Evolutionary conservation across 352 stramenopile genomes (phyloP), one percentile per base, ranked within the genome.

Genomic region (Phytophthora pini): DNA sequence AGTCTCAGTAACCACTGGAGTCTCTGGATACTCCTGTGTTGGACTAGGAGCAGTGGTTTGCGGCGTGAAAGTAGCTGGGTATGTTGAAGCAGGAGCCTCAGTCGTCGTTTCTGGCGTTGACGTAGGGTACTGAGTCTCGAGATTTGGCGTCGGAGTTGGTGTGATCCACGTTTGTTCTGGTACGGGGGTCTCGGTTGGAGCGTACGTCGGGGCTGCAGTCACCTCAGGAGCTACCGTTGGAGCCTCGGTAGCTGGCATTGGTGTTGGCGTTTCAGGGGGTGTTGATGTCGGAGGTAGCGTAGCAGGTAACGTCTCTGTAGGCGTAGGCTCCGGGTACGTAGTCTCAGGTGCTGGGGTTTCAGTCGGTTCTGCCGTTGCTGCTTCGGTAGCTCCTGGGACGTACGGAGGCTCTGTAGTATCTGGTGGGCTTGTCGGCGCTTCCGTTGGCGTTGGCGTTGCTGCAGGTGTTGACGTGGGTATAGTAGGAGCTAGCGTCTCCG

Each of bases 241-340:
- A 29, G 32, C 58, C 9, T 58, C 36, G 8, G 45, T 38, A 3
- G 9, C 10, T 20, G 40, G 39, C 13, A 29, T 38, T 31, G 29
- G 20, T 10, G 15, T 11, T 27, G 32, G 17, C 17, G 17, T 20
- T 20, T 5, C n/a, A 5, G 41, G 44, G 17, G 34, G 32, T 7
- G 26, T 54, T 24, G 22, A 13, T 31, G 34, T 50, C 29, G 32
- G 36, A 39, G 20, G 39, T 10, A 41, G 4, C 32, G 34, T 46
- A 4, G 34, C 24, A 29, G 46, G 17, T 27, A 48, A n/a, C 1
- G 47, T 65, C 5, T 31, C 48, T 10, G 20, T 36, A 20, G 47
- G 32, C 34, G 34, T 41, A 50, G 47, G 34, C n/a, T 73, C 52
- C 9, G 31, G 29, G n/a, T 54, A 56, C 36, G 34, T 10, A 5